phyloP scores from a whole-genome alignment of 345 rosid genomes.

The Boechera retrofracta region DNA sequence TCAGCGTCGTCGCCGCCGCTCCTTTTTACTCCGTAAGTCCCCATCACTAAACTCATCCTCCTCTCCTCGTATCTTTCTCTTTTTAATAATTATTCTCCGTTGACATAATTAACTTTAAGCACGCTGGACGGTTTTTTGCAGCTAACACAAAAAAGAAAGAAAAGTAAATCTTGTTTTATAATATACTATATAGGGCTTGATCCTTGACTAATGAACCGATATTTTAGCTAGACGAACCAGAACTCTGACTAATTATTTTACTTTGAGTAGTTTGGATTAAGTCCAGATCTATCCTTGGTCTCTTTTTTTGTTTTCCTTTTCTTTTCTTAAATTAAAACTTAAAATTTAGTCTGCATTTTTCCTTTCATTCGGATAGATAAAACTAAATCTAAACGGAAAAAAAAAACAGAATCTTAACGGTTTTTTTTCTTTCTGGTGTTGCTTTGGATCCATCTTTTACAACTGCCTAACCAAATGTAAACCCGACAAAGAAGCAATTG shows the following conservation, averaged over 20 bases:
- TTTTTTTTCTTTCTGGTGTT: conserved; percentile 6
- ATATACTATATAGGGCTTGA: background rate
- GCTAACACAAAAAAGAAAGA: background rate
- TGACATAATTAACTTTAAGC: conserved; percentile 28
- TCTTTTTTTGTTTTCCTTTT: background rate
- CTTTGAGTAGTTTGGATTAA: background rate
- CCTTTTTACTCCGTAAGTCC: conserved; percentile 86
- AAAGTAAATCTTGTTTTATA: background rate
- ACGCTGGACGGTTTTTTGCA: background rate
- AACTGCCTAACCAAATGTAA: conserved; percentile 18
- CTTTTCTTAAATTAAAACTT: background rate
- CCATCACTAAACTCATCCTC: conserved; percentile 28
- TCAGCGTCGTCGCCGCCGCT: conserved; percentile 81
- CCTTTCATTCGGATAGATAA: conserved; percentile 8
- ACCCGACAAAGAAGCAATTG: conserved; percentile 23
- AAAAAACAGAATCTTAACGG: background rate
- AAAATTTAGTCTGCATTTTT: background rate
- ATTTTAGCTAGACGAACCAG: conserved; percentile 3
- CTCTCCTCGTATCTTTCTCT: conserved; percentile 16
- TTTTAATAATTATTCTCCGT: background rate
- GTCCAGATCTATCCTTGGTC: conserved; percentile 17
- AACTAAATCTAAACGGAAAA: background rate
- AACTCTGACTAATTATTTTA: background rate
- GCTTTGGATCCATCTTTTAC: conserved; percentile 17
- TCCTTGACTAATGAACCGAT: conserved; percentile 26